phyloP scores from a whole-genome alignment of 148 eudicot species.

The Hydrangea macrophylla region DNA sequence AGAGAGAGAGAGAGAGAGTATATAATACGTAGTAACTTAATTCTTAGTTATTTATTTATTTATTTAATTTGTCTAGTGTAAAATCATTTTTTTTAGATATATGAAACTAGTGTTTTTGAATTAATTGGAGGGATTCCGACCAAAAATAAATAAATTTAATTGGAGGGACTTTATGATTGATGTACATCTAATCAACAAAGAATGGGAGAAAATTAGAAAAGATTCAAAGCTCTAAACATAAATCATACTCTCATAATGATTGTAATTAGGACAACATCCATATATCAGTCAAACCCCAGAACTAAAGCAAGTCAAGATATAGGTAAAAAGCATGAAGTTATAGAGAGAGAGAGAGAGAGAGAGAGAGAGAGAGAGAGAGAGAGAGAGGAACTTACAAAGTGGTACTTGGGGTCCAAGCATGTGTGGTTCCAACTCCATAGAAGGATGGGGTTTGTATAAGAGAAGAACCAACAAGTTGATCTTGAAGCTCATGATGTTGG shows the following conservation, averaged over 20 bases:
- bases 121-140: neutral
- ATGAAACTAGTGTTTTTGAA: neutral
- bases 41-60: too few relatives aligned
- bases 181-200: conserved; percentile 22
- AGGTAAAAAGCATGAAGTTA: neutral
- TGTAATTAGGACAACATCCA: conserved; percentile 12
- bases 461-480: conserved; percentile 42
- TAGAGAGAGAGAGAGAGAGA: neutral
- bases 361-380: neutral
- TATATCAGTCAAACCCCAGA: conserved; percentile 8
- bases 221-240: conserved; percentile 17
- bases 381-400: conserved; percentile 50
- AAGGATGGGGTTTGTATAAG: conserved; percentile 32
- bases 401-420: conserved; percentile 44
- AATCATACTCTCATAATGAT: neutral
- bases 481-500: conserved; percentile 38
- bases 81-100: neutral
- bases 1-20: too few relatives aligned
- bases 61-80: too few relatives aligned
- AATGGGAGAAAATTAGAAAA: conserved; percentile 8
- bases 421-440: conserved; percentile 35
- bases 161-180: conserved; percentile 9
- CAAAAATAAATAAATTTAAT: conserved; percentile 11
- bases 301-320: conserved; percentile 8
- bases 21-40: too few relatives aligned